phyloP scores from a whole-genome alignment of 352 stramenopile genomes.

The Phytopythium oedochilum region DNA sequence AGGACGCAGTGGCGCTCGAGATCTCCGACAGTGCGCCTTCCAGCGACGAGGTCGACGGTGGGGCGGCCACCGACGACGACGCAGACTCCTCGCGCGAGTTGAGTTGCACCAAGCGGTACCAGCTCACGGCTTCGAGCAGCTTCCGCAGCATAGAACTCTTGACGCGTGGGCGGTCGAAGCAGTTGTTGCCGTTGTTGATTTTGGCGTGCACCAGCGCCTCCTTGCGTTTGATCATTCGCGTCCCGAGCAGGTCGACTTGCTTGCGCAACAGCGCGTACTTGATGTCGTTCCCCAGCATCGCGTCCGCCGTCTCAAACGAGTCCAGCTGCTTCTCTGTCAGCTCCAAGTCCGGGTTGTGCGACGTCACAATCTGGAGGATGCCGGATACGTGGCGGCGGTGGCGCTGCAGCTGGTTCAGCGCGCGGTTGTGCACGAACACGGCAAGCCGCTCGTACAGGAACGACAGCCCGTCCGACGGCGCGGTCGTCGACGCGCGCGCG shows the following conservation, averaged over 20 bases:
- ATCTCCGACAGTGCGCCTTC: conserved; percentile 3
- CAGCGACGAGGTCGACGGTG: conserved; percentile 6
- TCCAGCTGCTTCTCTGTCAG: conserved; percentile 80
- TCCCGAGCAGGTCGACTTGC: conserved; percentile 47
- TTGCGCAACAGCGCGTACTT: conserved; percentile 64
- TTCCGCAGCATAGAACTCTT: conserved; percentile 69
- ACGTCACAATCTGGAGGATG: conserved; percentile 78
- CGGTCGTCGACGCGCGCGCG: conserved; percentile 16
- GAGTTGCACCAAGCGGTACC: conserved; percentile 81
- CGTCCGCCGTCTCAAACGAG: conserved; percentile 65
- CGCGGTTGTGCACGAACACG: conserved; percentile 53
- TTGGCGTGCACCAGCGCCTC: conserved; percentile 46
- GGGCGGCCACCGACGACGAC: conserved; percentile 36
- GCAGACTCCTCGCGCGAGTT: conserved; percentile 65
- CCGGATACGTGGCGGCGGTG: conserved; percentile 68
- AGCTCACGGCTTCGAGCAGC: conserved; percentile 77
- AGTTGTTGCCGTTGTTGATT: conserved; percentile 56
- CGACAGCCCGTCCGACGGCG: conserved; percentile 47
- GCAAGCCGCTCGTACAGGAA: conserved; percentile 55
- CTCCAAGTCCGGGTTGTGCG: conserved; percentile 72
- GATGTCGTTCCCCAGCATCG: conserved; percentile 72
- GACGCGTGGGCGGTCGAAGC: conserved; percentile 48
- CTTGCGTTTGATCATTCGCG: conserved; percentile 38
- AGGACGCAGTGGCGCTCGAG: conserved; percentile 10
- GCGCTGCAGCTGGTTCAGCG: conserved; percentile 77